These are phyloP conservation scores for Quercus lobata DNA, from an alignment of 331 rosid species.

Conservation along the genomic window DNA sequence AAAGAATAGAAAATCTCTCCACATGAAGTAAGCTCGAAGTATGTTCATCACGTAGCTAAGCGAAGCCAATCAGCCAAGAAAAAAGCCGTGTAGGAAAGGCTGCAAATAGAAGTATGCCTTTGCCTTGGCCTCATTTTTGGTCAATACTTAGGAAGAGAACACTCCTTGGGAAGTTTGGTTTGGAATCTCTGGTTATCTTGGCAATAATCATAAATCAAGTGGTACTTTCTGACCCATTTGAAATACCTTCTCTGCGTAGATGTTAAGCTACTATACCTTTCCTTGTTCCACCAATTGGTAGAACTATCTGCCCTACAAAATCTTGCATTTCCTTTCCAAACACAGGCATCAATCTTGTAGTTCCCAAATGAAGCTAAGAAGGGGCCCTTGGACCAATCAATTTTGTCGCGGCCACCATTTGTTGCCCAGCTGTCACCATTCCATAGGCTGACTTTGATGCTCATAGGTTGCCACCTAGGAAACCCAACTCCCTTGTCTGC, in stretches of 20 bases:
- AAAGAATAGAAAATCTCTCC: neutral
- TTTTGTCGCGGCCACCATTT: constrained; percentile 82
- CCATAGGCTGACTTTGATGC: constrained; percentile 74
- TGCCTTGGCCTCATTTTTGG: neutral
- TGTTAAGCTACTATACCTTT: constrained; percentile 42
- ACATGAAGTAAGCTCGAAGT: neutral
- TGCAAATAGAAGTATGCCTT: neutral
- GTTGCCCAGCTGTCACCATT: constrained; percentile 93
- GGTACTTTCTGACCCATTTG: constrained; percentile 83
- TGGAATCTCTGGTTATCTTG: constrained; percentile 68
- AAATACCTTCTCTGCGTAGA: constrained; percentile 60
- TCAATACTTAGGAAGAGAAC: constrained; percentile 82
- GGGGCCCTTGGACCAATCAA: constrained; percentile 82
- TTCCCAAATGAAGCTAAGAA: constrained; percentile 65
- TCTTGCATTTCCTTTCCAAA: constrained; percentile 81
- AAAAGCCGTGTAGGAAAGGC: neutral
- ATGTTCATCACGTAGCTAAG: neutral
- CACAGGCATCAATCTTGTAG: constrained; percentile 71
- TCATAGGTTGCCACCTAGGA: constrained; percentile 91
- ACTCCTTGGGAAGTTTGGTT: constrained; percentile 72
- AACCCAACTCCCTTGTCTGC: constrained; percentile 77
- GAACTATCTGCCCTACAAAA: constrained; percentile 63
- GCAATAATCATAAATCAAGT: constrained; percentile 82
- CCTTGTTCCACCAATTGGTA: constrained; percentile 77
- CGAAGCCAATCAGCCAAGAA: neutral